These are phyloP conservation scores for Cutaneotrichosporon mucoides DNA, from an alignment of 1,284 basidiomycete species.

Conservation along the genomic window DNA sequence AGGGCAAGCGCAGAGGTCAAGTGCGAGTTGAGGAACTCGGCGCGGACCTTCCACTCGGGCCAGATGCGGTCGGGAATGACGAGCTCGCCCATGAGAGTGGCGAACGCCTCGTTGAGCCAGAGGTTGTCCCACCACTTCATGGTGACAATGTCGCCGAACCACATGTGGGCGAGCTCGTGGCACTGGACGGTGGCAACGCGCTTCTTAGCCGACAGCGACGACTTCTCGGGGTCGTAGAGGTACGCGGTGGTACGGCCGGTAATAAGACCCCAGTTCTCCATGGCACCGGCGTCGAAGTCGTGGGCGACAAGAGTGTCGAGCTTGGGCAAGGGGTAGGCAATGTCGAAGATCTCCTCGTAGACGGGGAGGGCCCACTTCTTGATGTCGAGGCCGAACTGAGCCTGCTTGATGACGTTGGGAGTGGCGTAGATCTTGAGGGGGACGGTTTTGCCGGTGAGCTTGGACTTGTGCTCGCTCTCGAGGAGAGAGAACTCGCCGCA, in stretches of 20 bases:
- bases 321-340: slow-evolving; percentile 89
- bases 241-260: slow-evolving; percentile 82
- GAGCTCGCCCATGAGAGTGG: slow-evolving; percentile 79
- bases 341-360: slow-evolving; percentile 90
- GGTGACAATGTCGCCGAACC: slow-evolving; percentile 88
- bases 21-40: slow-evolving; percentile 55
- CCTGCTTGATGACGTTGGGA: slow-evolving; percentile 72
- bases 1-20: slow-evolving; percentile 64
- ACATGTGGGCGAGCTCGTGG: slow-evolving; percentile 50
- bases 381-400: slow-evolving; percentile 72
- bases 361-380: slow-evolving; percentile 80
- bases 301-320: slow-evolving; percentile 76
- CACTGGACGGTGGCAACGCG: slow-evolving; percentile 61
- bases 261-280: slow-evolving; percentile 96
- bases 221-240: slow-evolving; percentile 73
- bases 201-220: slow-evolving; percentile 73
- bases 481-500: slow-evolving; percentile 76
- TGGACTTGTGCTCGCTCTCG: slow-evolving; percentile 72
- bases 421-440: slow-evolving; percentile 88
- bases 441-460: slow-evolving; percentile 72
- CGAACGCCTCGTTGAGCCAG: slow-evolving; percentile 72
- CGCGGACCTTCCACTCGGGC: slow-evolving; percentile 56
- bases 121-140: slow-evolving; percentile 94
- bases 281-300: slow-evolving; percentile 88
- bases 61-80: slow-evolving; percentile 70